Evolutionary conservation across 257 asterid genomes (phyloP), one percentile per base, ranked within the genome.

Genomic region (Sherardia arvensis): DNA sequence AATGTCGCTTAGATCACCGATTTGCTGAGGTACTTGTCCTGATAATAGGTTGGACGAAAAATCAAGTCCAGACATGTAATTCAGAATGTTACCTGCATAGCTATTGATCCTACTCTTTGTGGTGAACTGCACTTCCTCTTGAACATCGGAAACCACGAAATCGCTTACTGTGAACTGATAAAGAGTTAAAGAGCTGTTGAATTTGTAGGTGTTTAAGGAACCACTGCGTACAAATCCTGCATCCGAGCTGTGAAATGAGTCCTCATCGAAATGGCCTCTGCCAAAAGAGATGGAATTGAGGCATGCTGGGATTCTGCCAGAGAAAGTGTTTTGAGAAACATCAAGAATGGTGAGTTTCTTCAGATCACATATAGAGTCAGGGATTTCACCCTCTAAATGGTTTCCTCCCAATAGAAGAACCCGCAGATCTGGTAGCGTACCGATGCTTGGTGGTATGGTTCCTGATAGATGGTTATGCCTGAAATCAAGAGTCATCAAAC

Each of bases 41-140:
- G 61, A 25, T 5, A 56, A 26, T 14, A 4, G 0, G n/a, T 56
- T 56, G 36, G 21, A 10, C 14, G 61, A 56, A n/a, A 56, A 56
- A 56, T 56, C 61, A 11, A 56, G 61, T 26, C 61, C 61, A 56
- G 61, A 56, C 61, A 56, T 56, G 29, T 10, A 56, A 8, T 56
- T 56, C 14, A 56, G 36, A 26, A 54, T 54, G n/a, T 54, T 54
- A 10, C 59, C 59, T 2, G 18, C 59, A 11, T 54, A 54, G 59
- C 33, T 8, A 23, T 54, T 26, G 32, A 26, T 54, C 12, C 59
- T 54, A 9, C 56, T 51, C 8, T 51, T 51, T 7, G 56, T 51
- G 56, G 56, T 51, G 56, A 51, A 51, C 27, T 51, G 27, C 56
- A 51, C 56, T 51, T 51, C 56, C 14, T 51, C 56, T 51, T 51